These are phyloP conservation scores for Biscogniauxia mediterranea DNA, from an alignment of 2,329 filamentous ascomycete species.

Conservation along the genomic window DNA sequence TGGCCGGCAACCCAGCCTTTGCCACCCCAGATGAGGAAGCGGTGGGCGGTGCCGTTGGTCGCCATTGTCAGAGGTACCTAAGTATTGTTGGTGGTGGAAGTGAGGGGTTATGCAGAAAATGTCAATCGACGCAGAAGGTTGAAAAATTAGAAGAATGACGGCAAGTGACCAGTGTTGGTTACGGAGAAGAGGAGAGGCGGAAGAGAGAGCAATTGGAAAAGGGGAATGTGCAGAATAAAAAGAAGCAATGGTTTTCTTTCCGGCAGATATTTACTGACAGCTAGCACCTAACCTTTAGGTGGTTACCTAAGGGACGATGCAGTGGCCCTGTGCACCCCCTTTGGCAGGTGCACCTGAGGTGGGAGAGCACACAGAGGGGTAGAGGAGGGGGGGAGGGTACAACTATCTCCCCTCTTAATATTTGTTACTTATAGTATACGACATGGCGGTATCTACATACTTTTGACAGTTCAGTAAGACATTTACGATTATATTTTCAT, in stretches of 20 bases:
- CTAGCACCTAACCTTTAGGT: background rate
- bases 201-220: background rate
- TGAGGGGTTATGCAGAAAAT: background rate
- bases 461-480: too few species aligned
- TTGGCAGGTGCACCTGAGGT: background rate
- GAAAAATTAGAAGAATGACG: background rate
- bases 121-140: background rate
- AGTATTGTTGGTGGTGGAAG: background rate
- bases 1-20: conserved; percentile 63
- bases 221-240: background rate
- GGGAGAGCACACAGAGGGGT: background rate
- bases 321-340: background rate
- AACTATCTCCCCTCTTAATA: background rate
- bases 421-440: too few species aligned
- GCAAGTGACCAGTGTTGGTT: background rate
- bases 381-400: background rate
- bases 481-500: too few species aligned
- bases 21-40: conserved; percentile 65
- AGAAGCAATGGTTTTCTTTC: background rate
- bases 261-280: background rate
- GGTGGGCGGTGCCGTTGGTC: conserved; percentile 30
- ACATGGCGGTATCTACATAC: too few species aligned
- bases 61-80: conserved; percentile 22
- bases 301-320: background rate
- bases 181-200: background rate